Conservation (phyloP, 1,284 basidiomycete genomes). For the Apiotrichum montevideense region DNA sequence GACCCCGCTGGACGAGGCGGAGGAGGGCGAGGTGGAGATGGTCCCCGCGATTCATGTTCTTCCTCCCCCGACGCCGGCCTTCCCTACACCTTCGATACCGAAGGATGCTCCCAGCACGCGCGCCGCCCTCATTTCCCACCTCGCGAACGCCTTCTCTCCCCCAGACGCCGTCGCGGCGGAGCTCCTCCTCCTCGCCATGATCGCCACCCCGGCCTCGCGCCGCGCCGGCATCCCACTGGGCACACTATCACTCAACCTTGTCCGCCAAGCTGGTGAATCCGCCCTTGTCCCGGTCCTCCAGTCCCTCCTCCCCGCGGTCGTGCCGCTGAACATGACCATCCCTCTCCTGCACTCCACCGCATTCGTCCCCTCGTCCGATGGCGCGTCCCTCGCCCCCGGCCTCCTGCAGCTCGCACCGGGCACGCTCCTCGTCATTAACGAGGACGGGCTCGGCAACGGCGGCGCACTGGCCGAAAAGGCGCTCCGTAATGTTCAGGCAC, state of each 20-base stretch:
- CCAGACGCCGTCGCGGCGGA: conserved; percentile 36
- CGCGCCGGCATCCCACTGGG: conserved; percentile 30
- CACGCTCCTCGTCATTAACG: conserved; percentile 19
- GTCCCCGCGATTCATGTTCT: conserved; percentile 43
- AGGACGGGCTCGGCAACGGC: conserved; percentile 35
- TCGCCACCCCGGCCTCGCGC: conserved; percentile 34
- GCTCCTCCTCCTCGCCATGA: conserved; percentile 33
- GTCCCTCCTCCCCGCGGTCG: conserved; percentile 24
- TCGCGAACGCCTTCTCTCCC: conserved; percentile 28
- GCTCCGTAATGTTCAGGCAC: conserved; percentile 37
- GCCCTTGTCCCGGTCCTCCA: conserved; percentile 16
- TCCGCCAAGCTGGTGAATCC: conserved; percentile 11
- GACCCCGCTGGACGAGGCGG: conserved; percentile 18
- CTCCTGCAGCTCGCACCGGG: conserved; percentile 37
- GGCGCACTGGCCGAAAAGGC: conserved; percentile 39
- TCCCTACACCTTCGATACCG: not conserved
- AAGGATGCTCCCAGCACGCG: conserved; percentile 8
- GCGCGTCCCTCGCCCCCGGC: conserved; percentile 34
- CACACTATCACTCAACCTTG: conserved; percentile 38
- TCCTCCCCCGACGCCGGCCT: conserved; percentile 6
- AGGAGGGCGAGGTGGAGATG: conserved; percentile 20
- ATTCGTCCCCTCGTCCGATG: conserved; percentile 35
- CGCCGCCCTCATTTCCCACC: conserved; percentile 28
- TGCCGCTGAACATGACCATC: conserved; percentile 33
- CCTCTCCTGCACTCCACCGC: conserved; percentile 29